Percentiles rank a stretch among this genome's conserved stretches.
These are phyloP conservation scores for Sphagnum magellanicum DNA, from an alignment of 228 moss, liverwort and hornwort species.

Conservation along the genomic window DNA sequence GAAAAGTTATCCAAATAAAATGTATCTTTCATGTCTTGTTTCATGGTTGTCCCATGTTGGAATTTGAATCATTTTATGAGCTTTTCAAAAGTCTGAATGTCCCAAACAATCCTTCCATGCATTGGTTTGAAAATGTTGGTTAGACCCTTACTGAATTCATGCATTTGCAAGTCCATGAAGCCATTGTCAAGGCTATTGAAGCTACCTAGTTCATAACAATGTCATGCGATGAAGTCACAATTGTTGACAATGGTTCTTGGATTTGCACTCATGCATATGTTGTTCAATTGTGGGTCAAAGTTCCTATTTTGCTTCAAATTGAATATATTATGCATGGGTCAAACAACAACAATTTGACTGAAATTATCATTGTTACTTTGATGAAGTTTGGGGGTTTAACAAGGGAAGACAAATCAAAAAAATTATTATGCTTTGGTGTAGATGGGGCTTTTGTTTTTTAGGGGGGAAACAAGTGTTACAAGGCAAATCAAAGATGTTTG, in stretches of 20 bases:
- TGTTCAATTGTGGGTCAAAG: not conserved
- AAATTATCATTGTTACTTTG: not conserved
- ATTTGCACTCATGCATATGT: not conserved
- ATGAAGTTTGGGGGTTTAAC: not conserved
- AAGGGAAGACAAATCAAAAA: not conserved
- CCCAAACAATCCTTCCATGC: not conserved
- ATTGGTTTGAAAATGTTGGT: not conserved
- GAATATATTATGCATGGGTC: not conserved
- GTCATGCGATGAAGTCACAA: not conserved
- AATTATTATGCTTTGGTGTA: not conserved
- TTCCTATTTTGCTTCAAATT: not conserved
- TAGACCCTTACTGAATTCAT: not conserved
- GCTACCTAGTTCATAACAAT: not conserved
- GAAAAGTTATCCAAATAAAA: too few species aligned
- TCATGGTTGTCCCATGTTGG: not conserved
- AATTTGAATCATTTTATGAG: not conserved
- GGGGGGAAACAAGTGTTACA: too few species aligned
- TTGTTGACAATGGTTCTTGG: conserved; percentile 1
- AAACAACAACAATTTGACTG: not conserved
- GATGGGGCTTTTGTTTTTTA: too few species aligned
- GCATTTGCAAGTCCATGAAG: not conserved
- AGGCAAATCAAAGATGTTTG: too few species aligned
- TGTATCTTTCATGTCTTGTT: not conserved
- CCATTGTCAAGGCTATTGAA: not conserved
- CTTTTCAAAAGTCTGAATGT: not conserved